Evolutionary conservation across 352 stramenopile species (phyloP), one percentile per base, ranked within the genome.

Genomic region (Phytophthora cactorum): DNA sequence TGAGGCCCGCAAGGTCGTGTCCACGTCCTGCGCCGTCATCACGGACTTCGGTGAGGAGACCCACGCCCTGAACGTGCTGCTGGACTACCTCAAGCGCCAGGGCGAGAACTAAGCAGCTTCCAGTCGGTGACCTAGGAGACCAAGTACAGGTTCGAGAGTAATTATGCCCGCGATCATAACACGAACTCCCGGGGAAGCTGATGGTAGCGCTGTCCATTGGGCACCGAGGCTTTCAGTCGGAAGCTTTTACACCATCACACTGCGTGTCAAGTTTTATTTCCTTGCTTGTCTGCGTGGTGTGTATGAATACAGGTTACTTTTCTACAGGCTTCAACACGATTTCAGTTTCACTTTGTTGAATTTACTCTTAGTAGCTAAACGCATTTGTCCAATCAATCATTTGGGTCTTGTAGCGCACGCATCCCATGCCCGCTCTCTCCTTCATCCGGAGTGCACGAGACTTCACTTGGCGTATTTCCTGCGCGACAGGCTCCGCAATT

Each of bases 31-130:
- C 80, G 96, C 96, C 63, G 97, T 99, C 69, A 98, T 99, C 75
- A 99, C 98, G 52, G 98, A 99, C 82, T 99, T 99, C 74, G 98
- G 98, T 82, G 97, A 99, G 89, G 97, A 99, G 78, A 98, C 94
- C 44, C 92, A 97, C 80, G 98, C 97, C 52, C 89, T 99, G 55
- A 98, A 97, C 70, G 93, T 99, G 55, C 92, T 99, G 47, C 88
- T 99, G 63, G 96, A 99, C 78, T 99, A 99, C 90, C 92, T 99
- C 68, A 98, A 99, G 91, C 98, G 87, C 71, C 89, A 94, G 78
- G 87, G 87, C 70, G 89, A 95, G 74, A 94, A 93, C 83, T 96
- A 93, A 90, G 74, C 64, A 62, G 17, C 25, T 39, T 59, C 28
- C 11, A 62, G 49, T 14, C 38, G 51, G 60, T 52, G 32, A 65